A percentile compares a stretch with the other conserved stretches of the same genome.
Conservation (phyloP, 176 grass and related monocot genomes). For the Metroxylon sagu region DNA sequence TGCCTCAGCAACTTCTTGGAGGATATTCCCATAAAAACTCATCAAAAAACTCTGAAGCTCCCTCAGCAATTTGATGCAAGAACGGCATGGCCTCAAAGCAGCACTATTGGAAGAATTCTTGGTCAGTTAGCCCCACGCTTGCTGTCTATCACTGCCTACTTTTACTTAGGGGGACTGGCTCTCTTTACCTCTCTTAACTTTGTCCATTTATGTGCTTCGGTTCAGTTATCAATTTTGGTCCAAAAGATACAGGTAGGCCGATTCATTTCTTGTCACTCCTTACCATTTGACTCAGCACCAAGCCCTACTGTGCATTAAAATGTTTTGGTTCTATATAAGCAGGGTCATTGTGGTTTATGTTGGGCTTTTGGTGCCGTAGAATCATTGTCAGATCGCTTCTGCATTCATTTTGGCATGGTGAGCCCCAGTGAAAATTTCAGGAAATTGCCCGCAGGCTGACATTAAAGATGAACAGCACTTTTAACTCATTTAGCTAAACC, state of each 20-base stretch:
- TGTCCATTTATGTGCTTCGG: neutral
- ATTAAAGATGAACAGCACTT: no score
- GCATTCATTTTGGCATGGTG: slow-evolving; percentile 62
- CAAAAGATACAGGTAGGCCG: slow-evolving; percentile 80
- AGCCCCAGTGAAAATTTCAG: slow-evolving; percentile 1
- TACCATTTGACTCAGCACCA: neutral
- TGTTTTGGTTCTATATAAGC: slow-evolving; percentile 13
- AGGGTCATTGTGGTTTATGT: slow-evolving; percentile 91
- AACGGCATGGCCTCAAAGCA: slow-evolving; percentile 57
- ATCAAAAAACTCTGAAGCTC: slow-evolving; percentile 38
- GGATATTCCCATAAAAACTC: slow-evolving; percentile 35
- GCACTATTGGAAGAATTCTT: slow-evolving; percentile 78
- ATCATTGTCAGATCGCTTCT: slow-evolving; percentile 86
- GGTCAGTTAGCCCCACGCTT: slow-evolving; percentile 28
- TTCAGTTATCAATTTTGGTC: slow-evolving; percentile 6
- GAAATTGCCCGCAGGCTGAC: neutral
- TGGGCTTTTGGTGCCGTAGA: slow-evolving; percentile 96
- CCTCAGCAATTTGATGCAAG: slow-evolving; percentile 78
- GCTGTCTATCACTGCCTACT: neutral
- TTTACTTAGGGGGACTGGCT: neutral
- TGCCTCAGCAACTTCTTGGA: slow-evolving; percentile 21
- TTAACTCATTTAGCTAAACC: neutral
- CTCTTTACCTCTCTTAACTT: slow-evolving; percentile 3
- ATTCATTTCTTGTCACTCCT: neutral
- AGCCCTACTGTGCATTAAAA: slow-evolving; percentile 6